Evolutionary conservation across 441 rosid genomes (phyloP).

Genomic region (Euphorbia corollata): DNA sequence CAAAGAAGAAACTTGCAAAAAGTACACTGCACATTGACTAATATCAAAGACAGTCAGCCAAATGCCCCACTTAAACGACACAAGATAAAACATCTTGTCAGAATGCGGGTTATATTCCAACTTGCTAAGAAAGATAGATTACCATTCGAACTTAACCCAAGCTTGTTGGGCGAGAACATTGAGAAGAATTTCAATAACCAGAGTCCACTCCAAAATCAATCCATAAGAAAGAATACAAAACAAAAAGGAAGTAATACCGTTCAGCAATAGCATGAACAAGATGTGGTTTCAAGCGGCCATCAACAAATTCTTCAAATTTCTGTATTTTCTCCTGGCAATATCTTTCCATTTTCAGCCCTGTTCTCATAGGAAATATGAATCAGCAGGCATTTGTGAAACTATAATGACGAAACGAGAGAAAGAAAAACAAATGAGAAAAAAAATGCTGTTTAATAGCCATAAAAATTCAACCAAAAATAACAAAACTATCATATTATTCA

Average conservation of each 20-base stretch:
- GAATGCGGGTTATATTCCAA: background rate
- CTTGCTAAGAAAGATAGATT: background rate
- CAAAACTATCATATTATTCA: background rate
- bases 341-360: constrained; percentile 34
- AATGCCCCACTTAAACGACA: background rate
- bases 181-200: background rate
- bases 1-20: background rate
- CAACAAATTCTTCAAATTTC: constrained; percentile 76
- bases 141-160: background rate
- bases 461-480: background rate
- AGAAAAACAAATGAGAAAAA: background rate
- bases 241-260: constrained; percentile 29
- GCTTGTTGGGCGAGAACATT: background rate
- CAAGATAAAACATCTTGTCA: background rate
- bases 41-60: too few species aligned
- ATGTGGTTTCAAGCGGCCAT: constrained; percentile 68
- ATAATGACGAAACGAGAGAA: background rate
- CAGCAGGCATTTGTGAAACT: background rate
- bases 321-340: constrained; percentile 45
- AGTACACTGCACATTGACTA: too few species aligned
- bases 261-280: constrained; percentile 56
- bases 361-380: background rate
- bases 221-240: too few species aligned
- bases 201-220: background rate
- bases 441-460: background rate